These are phyloP conservation scores for Anthoceros angustus DNA, from an alignment of 225 moss, liverwort and hornwort species.

Conservation along the genomic window DNA sequence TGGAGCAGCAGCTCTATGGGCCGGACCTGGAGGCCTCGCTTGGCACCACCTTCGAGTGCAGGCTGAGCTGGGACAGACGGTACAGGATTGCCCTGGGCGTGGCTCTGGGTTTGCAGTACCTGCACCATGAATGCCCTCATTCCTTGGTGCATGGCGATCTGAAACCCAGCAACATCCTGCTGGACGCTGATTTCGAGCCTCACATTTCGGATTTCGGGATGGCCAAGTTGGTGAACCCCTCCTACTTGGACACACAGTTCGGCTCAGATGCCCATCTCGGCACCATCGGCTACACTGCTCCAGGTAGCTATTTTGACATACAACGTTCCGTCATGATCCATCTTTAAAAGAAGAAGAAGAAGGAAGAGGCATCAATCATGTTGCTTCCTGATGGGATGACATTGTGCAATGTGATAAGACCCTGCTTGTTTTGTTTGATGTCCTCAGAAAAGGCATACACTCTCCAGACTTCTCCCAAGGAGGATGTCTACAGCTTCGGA, in stretches of 20 bases:
- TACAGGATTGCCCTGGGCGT: constrained; percentile 11
- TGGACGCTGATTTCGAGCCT: constrained; percentile 8
- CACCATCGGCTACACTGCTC: constrained; percentile 8
- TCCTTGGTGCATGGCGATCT: constrained; percentile 12
- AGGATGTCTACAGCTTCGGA: constrained; percentile 19
- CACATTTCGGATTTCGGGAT: constrained; percentile 18
- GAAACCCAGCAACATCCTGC: constrained; percentile 18
- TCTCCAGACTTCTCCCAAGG: constrained; percentile 8
- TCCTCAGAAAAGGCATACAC: constrained; percentile 11
- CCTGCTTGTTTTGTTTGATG: background rate
- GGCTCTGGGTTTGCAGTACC: constrained; percentile 13
- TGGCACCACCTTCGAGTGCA: background rate
- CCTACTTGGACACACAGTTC: background rate
- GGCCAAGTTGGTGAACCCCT: constrained; percentile 7
- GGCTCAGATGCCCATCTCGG: constrained; percentile 4
- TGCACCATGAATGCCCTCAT: constrained; percentile 10
- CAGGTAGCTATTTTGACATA: background rate
- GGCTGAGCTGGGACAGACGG: constrained; percentile 8
- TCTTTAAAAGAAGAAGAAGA: background rate
- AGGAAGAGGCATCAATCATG: background rate
- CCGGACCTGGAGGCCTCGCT: background rate
- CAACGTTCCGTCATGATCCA: background rate
- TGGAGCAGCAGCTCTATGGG: constrained; percentile 13
- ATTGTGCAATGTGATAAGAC: background rate
- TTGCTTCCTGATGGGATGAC: background rate